These are phyloP conservation scores for Pythium phragmiticola DNA, from an alignment of 352 stramenopile genomes.

Conservation along the genomic window DNA sequence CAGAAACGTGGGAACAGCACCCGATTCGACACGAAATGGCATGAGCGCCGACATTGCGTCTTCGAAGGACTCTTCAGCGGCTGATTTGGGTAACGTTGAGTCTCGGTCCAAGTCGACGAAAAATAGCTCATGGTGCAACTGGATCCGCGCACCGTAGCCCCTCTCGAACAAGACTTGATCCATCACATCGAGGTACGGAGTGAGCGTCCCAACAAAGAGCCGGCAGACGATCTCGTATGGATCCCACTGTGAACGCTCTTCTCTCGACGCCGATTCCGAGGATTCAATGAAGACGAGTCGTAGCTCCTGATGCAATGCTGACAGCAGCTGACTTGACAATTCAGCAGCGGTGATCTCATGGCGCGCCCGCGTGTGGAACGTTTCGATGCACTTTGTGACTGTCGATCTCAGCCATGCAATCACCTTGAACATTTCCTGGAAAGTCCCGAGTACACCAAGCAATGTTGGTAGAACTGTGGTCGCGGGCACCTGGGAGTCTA, in stretches of 20 bases:
- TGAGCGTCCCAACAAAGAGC: slow-evolving; percentile 44
- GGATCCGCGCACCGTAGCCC: slow-evolving; percentile 39
- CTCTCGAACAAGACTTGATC: slow-evolving; percentile 52
- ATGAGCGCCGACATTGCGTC: slow-evolving; percentile 38
- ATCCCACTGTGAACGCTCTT: slow-evolving; percentile 22
- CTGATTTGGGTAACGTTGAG: slow-evolving; percentile 24
- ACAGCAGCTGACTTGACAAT: slow-evolving; percentile 39
- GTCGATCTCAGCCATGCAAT: slow-evolving; percentile 44
- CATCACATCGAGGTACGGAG: slow-evolving; percentile 51
- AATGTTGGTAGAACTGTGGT: slow-evolving; percentile 30
- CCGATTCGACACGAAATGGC: slow-evolving; percentile 39
- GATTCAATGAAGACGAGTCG: slow-evolving; percentile 42
- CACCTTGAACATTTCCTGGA: slow-evolving; percentile 45
- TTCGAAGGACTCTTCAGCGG: slow-evolving; percentile 36
- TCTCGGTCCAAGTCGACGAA: slow-evolving; percentile 25
- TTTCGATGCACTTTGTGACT: slow-evolving; percentile 36
- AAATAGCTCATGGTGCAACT: slow-evolving; percentile 51
- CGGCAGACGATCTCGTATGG: slow-evolving; percentile 46
- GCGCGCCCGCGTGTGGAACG: slow-evolving; percentile 24
- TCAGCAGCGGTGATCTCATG: slow-evolving; percentile 35
- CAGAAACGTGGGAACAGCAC: slow-evolving; percentile 49
- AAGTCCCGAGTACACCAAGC: slow-evolving; percentile 35
- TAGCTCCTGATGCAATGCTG: slow-evolving; percentile 42
- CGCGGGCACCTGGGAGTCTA: neutral
- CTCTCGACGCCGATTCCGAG: neutral